These are phyloP conservation scores for Fragaria ananassa DNA, from an alignment of 306 rosid genomes.

Conservation along the genomic window DNA sequence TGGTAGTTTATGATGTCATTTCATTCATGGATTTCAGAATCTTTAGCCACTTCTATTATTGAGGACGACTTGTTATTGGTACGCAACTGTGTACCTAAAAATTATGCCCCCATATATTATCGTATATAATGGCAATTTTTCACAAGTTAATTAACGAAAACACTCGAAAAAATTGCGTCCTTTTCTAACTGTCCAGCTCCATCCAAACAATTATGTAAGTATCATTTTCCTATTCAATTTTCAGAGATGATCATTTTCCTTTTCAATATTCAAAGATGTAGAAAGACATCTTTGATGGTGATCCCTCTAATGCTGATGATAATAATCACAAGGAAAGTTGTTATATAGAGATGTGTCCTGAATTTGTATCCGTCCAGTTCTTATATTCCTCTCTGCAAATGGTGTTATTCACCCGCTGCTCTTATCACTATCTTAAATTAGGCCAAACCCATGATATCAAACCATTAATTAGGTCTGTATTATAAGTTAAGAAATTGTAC, in stretches of 20 bases:
- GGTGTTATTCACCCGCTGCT: neutral
- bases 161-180: neutral
- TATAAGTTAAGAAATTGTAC: neutral
- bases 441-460: neutral
- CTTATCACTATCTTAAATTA: constrained; percentile 11
- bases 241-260: neutral
- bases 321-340: neutral
- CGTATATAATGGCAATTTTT: neutral
- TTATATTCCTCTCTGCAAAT: neutral
- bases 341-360: neutral
- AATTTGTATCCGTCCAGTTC: neutral
- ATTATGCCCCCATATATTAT: neutral
- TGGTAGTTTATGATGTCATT: constrained; percentile 4
- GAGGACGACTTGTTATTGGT: neutral
- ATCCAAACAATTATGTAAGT: neutral
- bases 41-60: constrained; percentile 1
- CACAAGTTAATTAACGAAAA: neutral
- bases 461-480: neutral
- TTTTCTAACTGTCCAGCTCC: neutral
- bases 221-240: neutral
- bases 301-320: neutral
- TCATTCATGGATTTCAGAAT: neutral
- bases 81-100: neutral
- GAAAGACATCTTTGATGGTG: neutral
- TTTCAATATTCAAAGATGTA: neutral